phyloP scores from a whole-genome alignment of 352 stramenopile genomes.

The Phytophthora macrochlamydospora region DNA sequence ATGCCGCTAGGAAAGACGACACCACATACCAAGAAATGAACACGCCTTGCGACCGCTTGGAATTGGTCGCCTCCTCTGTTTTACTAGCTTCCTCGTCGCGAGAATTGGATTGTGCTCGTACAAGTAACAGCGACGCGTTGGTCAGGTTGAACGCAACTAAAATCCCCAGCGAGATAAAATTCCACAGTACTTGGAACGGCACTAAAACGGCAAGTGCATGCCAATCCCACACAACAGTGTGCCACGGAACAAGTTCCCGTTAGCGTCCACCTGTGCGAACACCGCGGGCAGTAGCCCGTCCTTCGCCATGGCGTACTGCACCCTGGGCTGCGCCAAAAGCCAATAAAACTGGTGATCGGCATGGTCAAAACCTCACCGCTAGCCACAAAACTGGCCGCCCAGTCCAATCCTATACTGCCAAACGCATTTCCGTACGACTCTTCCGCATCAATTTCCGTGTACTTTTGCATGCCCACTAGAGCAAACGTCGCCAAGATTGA shows the following conservation, averaged over 20 bases:
- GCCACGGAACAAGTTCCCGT: constrained; percentile 76
- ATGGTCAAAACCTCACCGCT: constrained; percentile 94
- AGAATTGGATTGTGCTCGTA: constrained; percentile 44
- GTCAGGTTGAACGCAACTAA: constrained; percentile 91
- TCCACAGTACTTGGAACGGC: constrained; percentile 88
- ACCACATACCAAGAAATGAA: constrained; percentile 59
- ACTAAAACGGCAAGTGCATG: constrained; percentile 73
- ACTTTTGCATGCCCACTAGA: constrained; percentile 93
- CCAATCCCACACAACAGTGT: constrained; percentile 64
- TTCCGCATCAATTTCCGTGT: constrained; percentile 75
- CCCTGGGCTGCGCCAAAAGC: constrained; percentile 93
- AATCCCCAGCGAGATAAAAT: constrained; percentile 92
- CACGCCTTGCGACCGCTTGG: constrained; percentile 30
- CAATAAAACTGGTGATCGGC: constrained; percentile 95
- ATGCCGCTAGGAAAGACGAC: constrained; percentile 69
- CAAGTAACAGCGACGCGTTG: constrained; percentile 83
- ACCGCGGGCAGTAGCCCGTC: constrained; percentile 92
- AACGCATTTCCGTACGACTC: constrained; percentile 83
- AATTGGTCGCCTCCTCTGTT: neutral
- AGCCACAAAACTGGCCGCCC: constrained; percentile 86
- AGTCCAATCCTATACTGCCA: constrained; percentile 56
- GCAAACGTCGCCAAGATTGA: constrained; percentile 90
- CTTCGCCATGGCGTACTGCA: constrained; percentile 91
- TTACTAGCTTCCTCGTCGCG: constrained; percentile 13
- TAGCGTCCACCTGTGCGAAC: constrained; percentile 78